Base-by-base conservation (phyloP, 208 protist species). In the Borovskyia barvae region DNA sequence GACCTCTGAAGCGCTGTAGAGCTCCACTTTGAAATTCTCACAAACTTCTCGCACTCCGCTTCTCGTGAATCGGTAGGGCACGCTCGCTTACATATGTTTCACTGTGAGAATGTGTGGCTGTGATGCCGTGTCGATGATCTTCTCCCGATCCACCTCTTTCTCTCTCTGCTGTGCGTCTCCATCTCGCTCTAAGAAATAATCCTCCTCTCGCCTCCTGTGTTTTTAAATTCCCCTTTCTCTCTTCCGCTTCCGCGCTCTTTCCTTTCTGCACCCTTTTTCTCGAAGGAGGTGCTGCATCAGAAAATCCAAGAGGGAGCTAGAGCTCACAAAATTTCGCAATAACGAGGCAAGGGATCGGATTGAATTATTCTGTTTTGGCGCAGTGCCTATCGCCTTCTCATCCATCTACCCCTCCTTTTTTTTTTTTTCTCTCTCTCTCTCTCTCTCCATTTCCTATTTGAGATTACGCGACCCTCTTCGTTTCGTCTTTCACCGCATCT, bases 151-250 rank as follows among this genome's bases (percentile, higher is more conserved):
- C 11, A 15, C 14, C 14, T n/a, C 14, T 39, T 39, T 39, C 11
- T 39, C 8, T 39, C 14, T n/a, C 14, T 14, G 14, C 14, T 39
- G 8, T 14, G 11, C 35, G 8, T 39, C 11, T 39, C 14, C 14
- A 39, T 8, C 35, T 39, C 35, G 14, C 11, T 39, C 14, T 39
- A 39, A 39, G 8, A 15, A 15, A 39, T 39, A 15, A 39, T 14
- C 14, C 35, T 58, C 7, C 12, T 26, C 15, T 14, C 40, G 35
- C 9, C 28, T 55, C 28, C 49, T 33, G 9, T 22, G 6, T 37
- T 37, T 52, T 52, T 35, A 52, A 52, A 52, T 15, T 29, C 49
- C n/a, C n/a, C n/a, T 42, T 55, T n/a, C 6, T 52, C n/a, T 25
- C 19, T 52, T 7, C 7, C 6, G 12, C 14, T 39, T 8, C 14